These are phyloP conservation scores for Lanmaoa rubissima DNA, from an alignment of 768 basidiomycete species.

Conservation along the genomic window DNA sequence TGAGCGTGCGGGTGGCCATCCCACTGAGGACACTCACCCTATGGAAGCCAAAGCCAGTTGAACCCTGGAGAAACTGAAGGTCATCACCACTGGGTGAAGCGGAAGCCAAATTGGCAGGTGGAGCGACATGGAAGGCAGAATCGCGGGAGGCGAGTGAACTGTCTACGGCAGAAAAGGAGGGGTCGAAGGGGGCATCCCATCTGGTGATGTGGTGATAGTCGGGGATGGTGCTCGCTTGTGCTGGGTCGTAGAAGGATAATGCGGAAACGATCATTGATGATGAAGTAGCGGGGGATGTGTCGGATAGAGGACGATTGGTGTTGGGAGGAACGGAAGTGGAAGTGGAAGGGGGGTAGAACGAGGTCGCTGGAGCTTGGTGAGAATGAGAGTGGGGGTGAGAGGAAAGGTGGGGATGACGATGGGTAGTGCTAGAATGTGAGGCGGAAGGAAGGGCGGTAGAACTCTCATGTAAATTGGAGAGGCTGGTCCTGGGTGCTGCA, in stretches of 20 bases:
- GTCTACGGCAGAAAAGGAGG: slow-evolving; percentile 7
- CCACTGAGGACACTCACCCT: not conserved
- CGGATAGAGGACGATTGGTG: not conserved
- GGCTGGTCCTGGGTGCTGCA: slow-evolving; percentile 7
- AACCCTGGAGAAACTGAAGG: not conserved
- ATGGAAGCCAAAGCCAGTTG: not conserved
- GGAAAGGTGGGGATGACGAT: not conserved
- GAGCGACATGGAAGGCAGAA: not conserved
- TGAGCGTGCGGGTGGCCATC: not conserved
- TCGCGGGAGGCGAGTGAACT: not conserved
- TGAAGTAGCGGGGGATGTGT: slow-evolving; percentile 1
- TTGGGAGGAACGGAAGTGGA: not conserved
- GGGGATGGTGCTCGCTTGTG: slow-evolving; percentile 32
- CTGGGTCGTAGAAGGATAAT: slow-evolving; percentile 53
- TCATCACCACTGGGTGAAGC: not conserved
- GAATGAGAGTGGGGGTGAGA: not conserved
- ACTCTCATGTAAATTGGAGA: not conserved
- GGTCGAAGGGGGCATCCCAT: slow-evolving; percentile 20
- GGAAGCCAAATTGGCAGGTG: not conserved
- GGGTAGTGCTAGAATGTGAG: not conserved
- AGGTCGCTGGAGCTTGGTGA: not conserved
- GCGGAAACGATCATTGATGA: slow-evolving; percentile 52
- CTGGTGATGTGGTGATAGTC: slow-evolving; percentile 45
- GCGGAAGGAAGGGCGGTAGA: not conserved
- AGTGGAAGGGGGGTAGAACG: slow-evolving; percentile 1